Conservation (phyloP, 306 rosid genomes). For the Prunus campanulata region DNA sequence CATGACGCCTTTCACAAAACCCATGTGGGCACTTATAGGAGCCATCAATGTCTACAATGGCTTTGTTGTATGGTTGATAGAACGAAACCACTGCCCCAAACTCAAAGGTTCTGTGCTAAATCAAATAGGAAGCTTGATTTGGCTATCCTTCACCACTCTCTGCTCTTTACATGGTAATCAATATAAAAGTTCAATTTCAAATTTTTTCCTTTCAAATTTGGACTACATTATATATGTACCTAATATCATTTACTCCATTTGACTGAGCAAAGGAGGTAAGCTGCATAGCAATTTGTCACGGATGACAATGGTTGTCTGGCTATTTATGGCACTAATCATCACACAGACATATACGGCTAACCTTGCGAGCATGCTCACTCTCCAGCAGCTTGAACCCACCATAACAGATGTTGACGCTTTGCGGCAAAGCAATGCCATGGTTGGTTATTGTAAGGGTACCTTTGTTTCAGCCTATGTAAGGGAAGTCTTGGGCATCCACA, state of each 20-base stretch:
- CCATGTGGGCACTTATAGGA: constrained; percentile 42
- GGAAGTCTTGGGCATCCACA: constrained; percentile 18
- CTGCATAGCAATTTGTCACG: constrained; percentile 43
- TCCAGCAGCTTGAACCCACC: constrained; percentile 43
- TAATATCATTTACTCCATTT: neutral
- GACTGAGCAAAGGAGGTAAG: constrained; percentile 24
- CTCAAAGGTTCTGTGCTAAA: constrained; percentile 31
- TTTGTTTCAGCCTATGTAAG: constrained; percentile 29
- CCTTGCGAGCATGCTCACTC: constrained; percentile 47
- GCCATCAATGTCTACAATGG: constrained; percentile 41
- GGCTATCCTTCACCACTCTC: constrained; percentile 45
- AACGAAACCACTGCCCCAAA: constrained; percentile 28
- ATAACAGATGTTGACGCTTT: constrained; percentile 28
- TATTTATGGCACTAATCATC: constrained; percentile 46
- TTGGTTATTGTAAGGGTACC: constrained; percentile 42
- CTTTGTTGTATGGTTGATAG: constrained; percentile 52
- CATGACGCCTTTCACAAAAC: constrained; percentile 45
- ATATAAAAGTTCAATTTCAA: too few species aligned
- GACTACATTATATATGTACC: neutral
- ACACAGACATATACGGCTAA: constrained; percentile 48
- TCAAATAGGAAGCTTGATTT: constrained; percentile 41
- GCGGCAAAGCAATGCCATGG: constrained; percentile 14
- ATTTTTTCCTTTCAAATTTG: neutral
- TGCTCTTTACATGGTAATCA: constrained; percentile 41
- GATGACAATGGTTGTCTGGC: constrained; percentile 49